Conservation (phyloP, 306 rosid genomes). For the Vicia faba region DNA sequence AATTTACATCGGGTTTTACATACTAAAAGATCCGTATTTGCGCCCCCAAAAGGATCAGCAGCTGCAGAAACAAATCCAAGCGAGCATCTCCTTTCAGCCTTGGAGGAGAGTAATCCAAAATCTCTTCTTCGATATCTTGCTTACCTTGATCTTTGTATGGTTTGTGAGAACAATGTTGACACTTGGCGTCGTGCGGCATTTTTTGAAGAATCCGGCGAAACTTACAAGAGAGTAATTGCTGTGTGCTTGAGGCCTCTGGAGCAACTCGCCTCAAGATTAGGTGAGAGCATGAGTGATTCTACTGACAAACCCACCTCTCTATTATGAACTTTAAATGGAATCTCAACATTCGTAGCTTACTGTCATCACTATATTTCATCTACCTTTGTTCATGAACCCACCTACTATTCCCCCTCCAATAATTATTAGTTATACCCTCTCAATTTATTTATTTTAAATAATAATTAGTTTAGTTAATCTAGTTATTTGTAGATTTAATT, state of each 20-base stretch:
- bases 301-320: slow-evolving; percentile 55
- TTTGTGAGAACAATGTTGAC: slow-evolving; percentile 90
- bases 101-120: slow-evolving; percentile 80
- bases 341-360: no score
- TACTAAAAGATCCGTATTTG: slow-evolving; percentile 84
- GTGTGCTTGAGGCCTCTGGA: slow-evolving; percentile 86
- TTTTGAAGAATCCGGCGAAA: slow-evolving; percentile 93
- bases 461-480: no score
- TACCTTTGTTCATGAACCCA: no score
- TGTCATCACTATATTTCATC: no score
- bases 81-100: slow-evolving; percentile 84
- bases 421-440: no score
- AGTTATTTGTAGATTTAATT: no score
- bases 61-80: slow-evolving; percentile 98
- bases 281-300: slow-evolving; percentile 65
- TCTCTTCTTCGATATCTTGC: slow-evolving; percentile 93
- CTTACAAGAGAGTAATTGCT: slow-evolving; percentile 77
- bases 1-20: slow-evolving; percentile 83
- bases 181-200: slow-evolving; percentile 95
- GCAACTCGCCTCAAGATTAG: slow-evolving; percentile 64
- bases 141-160: slow-evolving; percentile 93
- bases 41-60: slow-evolving; percentile 97
- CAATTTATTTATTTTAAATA: no score
- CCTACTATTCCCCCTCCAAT: no score
- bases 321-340: no score